phyloP scores from a whole-genome alignment of 2,329 filamentous ascomycete species.

The Colletotrichum destructivum region DNA sequence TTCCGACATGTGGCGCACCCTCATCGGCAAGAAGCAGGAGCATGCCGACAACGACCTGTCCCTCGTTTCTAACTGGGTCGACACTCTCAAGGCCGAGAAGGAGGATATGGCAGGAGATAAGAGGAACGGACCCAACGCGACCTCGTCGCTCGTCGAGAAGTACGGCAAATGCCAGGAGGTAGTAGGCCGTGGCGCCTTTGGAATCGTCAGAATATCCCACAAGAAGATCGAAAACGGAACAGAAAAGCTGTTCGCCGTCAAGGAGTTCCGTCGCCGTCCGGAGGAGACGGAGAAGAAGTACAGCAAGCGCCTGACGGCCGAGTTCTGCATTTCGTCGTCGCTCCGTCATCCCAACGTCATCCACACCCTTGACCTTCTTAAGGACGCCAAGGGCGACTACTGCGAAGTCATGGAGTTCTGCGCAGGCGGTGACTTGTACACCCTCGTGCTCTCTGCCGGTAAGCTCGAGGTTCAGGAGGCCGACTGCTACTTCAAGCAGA shows the following conservation, averaged over 20 bases:
- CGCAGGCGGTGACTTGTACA: slow-evolving; percentile 95
- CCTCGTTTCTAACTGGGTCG: slow-evolving; percentile 95
- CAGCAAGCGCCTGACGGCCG: slow-evolving; percentile 95
- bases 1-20: slow-evolving; percentile 88
- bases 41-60: slow-evolving; percentile 84
- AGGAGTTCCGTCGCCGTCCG: slow-evolving; percentile 94
- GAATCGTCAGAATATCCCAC: slow-evolving; percentile 97
- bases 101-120: slow-evolving; percentile 80
- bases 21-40: slow-evolving; percentile 89
- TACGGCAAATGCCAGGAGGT: slow-evolving; percentile 99
- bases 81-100: slow-evolving; percentile 89
- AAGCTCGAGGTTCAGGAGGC: slow-evolving; percentile 94
- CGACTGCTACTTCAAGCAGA: slow-evolving; percentile 98
- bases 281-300: slow-evolving; percentile 98
- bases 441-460: slow-evolving; percentile 88
- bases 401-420: slow-evolving; percentile 99
- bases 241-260: slow-evolving; percentile 96
- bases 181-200: slow-evolving; percentile 95
- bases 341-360: slow-evolving; percentile 98
- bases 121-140: slow-evolving; percentile 81
- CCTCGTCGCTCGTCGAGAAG: slow-evolving; percentile 89
- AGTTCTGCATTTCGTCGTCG: slow-evolving; percentile 98
- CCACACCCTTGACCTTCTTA: slow-evolving; percentile 93
- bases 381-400: slow-evolving; percentile 97
- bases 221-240: slow-evolving; percentile 89